phyloP scores from a whole-genome alignment of 2,329 filamentous ascomycete genomes.

The Aaosphaeria arxii region DNA sequence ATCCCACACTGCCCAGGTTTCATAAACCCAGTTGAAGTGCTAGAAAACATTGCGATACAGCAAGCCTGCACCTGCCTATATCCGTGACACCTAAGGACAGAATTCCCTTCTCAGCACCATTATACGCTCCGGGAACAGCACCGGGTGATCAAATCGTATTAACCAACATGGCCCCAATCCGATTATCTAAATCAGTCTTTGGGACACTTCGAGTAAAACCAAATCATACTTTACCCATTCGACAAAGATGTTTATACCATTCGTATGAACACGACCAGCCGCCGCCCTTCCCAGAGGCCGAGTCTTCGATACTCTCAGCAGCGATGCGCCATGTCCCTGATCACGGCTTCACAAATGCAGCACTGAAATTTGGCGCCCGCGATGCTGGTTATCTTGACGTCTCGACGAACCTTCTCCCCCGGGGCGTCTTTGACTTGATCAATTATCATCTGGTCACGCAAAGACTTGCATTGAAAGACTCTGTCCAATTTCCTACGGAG shows the following conservation, averaged over 20 bases:
- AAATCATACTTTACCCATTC: conserved; percentile 10
- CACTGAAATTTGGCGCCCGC: conserved; percentile 74
- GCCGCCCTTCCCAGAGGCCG: conserved; percentile 64
- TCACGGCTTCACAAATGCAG: conserved; percentile 74
- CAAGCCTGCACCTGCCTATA: too few relatives aligned
- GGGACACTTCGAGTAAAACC: conserved; percentile 20
- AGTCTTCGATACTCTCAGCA: conserved; percentile 76
- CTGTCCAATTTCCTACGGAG: conserved; percentile 43
- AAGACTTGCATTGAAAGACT: conserved; percentile 56
- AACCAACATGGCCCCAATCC: conserved; percentile 23
- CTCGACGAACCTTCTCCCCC: conserved; percentile 76
- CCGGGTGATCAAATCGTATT: too few relatives aligned
- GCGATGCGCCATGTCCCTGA: conserved; percentile 74
- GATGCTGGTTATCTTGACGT: conserved; percentile 86
- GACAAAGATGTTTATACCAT: conserved; percentile 27
- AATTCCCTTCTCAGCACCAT: too few relatives aligned
- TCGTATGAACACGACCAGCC: conserved; percentile 41
- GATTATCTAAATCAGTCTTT: conserved; percentile 20
- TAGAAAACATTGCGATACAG: too few relatives aligned
- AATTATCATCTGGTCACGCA: conserved; percentile 71
- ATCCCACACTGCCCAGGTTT: too few relatives aligned
- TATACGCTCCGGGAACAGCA: too few relatives aligned
- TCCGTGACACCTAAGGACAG: too few relatives aligned
- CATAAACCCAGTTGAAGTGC: too few relatives aligned
- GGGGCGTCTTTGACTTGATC: conserved; percentile 78